Evolutionary conservation across 2,329 filamentous ascomycete species (phyloP).

Genomic region (Incumbomyces lentus): DNA sequence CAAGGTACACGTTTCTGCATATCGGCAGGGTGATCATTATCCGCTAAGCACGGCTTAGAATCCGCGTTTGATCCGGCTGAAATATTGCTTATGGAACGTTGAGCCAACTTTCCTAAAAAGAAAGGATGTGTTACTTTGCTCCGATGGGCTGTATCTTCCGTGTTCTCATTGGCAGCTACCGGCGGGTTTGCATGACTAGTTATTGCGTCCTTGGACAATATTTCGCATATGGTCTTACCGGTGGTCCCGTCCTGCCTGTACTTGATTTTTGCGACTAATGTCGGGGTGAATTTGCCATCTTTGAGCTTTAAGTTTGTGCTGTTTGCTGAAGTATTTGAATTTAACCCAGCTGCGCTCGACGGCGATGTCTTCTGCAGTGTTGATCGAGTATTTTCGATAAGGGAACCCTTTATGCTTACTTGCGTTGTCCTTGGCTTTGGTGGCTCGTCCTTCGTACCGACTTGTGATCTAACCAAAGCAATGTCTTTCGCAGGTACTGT

Average conservation of each 20-base stretch:
- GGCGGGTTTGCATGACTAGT: too few relatives aligned
- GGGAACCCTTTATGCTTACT: slow-evolving; percentile 24
- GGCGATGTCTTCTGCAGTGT: too few relatives aligned
- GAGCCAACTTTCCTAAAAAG: slow-evolving; percentile 48
- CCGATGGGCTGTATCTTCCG: background rate
- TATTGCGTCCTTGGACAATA: slow-evolving; percentile 33
- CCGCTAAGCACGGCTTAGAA: slow-evolving; percentile 11
- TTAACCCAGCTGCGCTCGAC: too few relatives aligned
- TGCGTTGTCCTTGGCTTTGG: slow-evolving; percentile 44
- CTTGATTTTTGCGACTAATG: slow-evolving; percentile 10
- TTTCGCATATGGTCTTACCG: slow-evolving; percentile 52
- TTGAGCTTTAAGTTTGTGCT: slow-evolving; percentile 9
- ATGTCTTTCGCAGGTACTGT: background rate
- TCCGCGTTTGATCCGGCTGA: slow-evolving; percentile 24
- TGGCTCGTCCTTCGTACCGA: slow-evolving; percentile 25
- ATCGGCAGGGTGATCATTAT: slow-evolving; percentile 16
- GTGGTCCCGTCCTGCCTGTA: slow-evolving; percentile 25
- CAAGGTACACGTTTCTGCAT: slow-evolving; percentile 8
- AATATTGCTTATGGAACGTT: slow-evolving; percentile 13
- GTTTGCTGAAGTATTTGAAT: background rate
- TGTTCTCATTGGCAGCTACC: too few relatives aligned
- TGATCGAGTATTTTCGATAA: too few relatives aligned
- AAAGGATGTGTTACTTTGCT: slow-evolving; percentile 55
- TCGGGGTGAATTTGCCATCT: slow-evolving; percentile 17
- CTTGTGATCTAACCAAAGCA: too few relatives aligned